Base-by-base conservation (phyloP, 2,329 filamentous ascomycete species). In the Cryphonectria parasitica region DNA sequence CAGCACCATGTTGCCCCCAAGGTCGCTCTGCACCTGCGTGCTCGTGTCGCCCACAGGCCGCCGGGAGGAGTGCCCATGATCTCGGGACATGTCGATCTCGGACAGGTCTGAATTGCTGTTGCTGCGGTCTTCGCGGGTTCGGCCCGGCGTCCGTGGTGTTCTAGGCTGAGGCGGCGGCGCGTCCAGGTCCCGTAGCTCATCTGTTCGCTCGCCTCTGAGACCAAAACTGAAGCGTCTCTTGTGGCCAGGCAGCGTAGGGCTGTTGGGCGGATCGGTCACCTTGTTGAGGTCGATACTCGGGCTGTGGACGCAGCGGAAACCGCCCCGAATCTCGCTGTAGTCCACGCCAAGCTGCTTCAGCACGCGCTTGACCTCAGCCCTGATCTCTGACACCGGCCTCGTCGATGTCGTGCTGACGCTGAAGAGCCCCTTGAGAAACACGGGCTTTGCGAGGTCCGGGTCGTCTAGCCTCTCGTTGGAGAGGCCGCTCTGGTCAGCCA, bases 331-430 rank as follows among this genome's bases (percentile, higher is more conserved):
- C 80, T 98, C 95, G 3, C 87, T 89, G 78, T 93, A 98, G 17
- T 97, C 92, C n/a, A 98, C 94, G 22, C 93, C 92, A 22, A 98
- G 88, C 78, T 95, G 91, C 75, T 90, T 91, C 67, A 99, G 83
- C 2, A 98, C 96, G 65, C 95, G 88, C 77, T 97, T 97, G 75
- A 99, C 93, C 78, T 99, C 96, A 8, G 90, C 85, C 54, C 95
- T 90, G 73, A 99, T 99, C 71, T 94, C 90, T 0, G 90, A 85
- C 15, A 98, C 88, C 0, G 95, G 93, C 78, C 97, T 97, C 77
- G 91, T 96, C 70, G 94, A 98, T 8, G 96, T 99, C 0, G 96
- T 99, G 4, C 94, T 97, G 68, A 98, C 96, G 77, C 95, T 98
- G 83, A 99, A 98, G 25, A 99, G 86, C 5, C 96, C 96, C 81